Conservation (phyloP, 106 monocot genomes). For the Narthecium ossifragum region DNA sequence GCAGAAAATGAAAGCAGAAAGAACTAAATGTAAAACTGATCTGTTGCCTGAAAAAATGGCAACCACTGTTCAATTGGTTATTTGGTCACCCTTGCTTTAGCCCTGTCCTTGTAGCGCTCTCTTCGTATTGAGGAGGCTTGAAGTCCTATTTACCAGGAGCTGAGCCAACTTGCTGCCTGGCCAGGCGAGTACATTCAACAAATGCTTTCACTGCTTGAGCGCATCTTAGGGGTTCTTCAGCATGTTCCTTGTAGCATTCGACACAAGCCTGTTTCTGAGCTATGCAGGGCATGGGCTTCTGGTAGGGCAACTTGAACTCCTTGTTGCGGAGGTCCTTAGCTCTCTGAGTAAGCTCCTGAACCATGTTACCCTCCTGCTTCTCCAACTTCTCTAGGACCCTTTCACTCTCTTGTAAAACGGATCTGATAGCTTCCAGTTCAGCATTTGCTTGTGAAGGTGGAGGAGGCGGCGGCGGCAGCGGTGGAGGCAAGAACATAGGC, state of each 20-base stretch:
- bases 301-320: conserved; percentile 87
- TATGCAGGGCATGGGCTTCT: conserved; percentile 59
- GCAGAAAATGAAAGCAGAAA: too few species aligned
- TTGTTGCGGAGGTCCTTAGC: conserved; percentile 83
- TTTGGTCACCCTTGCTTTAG: background rate
- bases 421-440: conserved; percentile 67
- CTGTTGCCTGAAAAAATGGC: background rate
- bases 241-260: conserved; percentile 64
- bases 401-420: conserved; percentile 59
- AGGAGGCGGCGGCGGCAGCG: conserved; percentile 27
- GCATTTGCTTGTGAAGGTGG: conserved; percentile 17
- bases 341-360: conserved; percentile 55
- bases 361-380: conserved; percentile 59
- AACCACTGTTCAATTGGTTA: background rate
- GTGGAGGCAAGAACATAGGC: conserved; percentile 33
- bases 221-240: conserved; percentile 56
- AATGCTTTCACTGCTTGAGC: conserved; percentile 43
- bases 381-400: conserved; percentile 49
- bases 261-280: conserved; percentile 59
- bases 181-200: conserved; percentile 49
- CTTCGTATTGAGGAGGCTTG: background rate
- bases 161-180: conserved; percentile 26
- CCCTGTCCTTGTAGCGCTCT: background rate
- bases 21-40: background rate
- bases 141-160: background rate